Evolutionary conservation across 2,329 filamentous ascomycete genomes (phyloP), one percentile per base, ranked within the genome.

Genomic region (Calonectria pteridis): DNA sequence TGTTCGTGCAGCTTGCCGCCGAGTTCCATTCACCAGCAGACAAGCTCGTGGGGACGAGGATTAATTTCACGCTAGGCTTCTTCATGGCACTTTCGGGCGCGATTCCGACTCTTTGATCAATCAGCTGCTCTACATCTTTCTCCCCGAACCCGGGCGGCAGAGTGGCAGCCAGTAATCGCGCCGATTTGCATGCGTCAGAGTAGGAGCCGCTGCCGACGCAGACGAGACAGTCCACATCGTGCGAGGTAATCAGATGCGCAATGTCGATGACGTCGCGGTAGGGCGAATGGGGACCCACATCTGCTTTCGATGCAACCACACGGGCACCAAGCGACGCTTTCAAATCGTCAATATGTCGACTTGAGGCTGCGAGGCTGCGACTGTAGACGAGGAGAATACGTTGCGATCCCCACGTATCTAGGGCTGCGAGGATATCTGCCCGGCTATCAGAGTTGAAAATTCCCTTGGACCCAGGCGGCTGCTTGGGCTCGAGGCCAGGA

Each of bases 111-210:
- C n/a, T 46, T 14, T 40, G 62, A 10, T 65, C 62, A 31, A 65
- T 65, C 4, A 65, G 28, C 10, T 16, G 18, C 40, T 65, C 62
- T 40, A 65, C 50, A 10, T 65, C 62, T 6, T 11, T 33, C 28
- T 65, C 62, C 3, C 62, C 62, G 23, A 65, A 65, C 3, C 62
- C 62, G 23, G 62, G 40, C 11, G 62, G 62, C 29, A 65, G 62
- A 13, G 62, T 50, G 5, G 62, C 40, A 10, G 62, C 23, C 13
- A 50, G 40, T 10, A 65, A 14, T 9, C 62, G 35, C 7, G 62
- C 62, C 6, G 62, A 46, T n/a, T 65, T 50, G 62, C 62, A 65
- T 10, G 62, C 62, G 20, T 65, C 62, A 20, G 62, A 65, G 11
- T 65, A 65, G 20, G 62, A 65, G 10, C 62, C 62, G 28, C 62